Percentiles rank a stretch among this genome's conserved stretches.
These are phyloP conservation scores for Fusarium sambucinum DNA, from an alignment of 2,329 filamentous ascomycete genomes.

Conservation along the genomic window DNA sequence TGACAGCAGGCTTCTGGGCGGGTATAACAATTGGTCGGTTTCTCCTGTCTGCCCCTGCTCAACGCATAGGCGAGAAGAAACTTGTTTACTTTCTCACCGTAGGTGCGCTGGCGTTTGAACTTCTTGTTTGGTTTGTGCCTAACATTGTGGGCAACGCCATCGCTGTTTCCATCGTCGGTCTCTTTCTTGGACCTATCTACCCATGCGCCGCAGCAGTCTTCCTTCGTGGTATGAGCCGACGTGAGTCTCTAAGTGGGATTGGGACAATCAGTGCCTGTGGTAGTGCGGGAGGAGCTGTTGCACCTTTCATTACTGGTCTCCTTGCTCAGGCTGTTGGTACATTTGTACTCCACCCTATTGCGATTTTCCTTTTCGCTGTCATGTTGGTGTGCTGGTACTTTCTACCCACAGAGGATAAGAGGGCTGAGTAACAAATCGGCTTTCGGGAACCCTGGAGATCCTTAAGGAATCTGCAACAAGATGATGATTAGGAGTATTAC, in stretches of 20 bases:
- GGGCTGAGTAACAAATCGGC: conserved; percentile 57
- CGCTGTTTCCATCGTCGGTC: conserved; percentile 75
- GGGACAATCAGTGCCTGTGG: conserved; percentile 78
- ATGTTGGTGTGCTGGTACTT: conserved; percentile 76
- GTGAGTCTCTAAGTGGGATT: conserved; percentile 72
- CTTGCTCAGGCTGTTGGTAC: conserved; percentile 72
- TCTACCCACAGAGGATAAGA: conserved; percentile 69
- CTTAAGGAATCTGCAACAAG: not conserved
- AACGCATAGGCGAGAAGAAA: conserved; percentile 75
- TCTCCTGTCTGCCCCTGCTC: conserved; percentile 73
- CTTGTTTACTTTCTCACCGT: conserved; percentile 74
- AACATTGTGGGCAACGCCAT: conserved; percentile 79
- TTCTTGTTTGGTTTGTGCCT: conserved; percentile 83
- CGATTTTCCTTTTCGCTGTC: conserved; percentile 71
- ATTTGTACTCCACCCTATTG: conserved; percentile 75
- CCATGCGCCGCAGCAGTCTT: conserved; percentile 77
- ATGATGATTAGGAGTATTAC: not conserved
- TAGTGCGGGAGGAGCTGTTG: conserved; percentile 74
- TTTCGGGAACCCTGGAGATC: no score
- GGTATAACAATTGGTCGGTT: conserved; percentile 84
- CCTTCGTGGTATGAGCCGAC: conserved; percentile 68
- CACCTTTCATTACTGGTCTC: conserved; percentile 74
- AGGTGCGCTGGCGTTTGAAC: conserved; percentile 74
- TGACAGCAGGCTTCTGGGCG: conserved; percentile 77
- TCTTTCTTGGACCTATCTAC: conserved; percentile 83